Conservation (phyloP, 2,329 filamentous ascomycete species). For the Pyrenochaeta sp. region DNA sequence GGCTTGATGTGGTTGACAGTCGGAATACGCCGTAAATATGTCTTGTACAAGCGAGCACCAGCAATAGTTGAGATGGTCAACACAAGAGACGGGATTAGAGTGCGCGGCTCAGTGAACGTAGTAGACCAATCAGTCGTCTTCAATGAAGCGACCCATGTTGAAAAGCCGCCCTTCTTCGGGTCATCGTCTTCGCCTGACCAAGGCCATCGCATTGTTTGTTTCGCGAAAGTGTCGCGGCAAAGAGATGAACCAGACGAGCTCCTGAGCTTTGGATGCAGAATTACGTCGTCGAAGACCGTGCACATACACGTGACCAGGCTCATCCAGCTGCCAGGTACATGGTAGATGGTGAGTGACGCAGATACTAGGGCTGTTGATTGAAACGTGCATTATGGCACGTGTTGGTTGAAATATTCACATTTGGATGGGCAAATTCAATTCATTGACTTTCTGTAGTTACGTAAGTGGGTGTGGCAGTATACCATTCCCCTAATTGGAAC, state of each 20-base stretch:
- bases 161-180: constrained; percentile 45
- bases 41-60: constrained; percentile 68
- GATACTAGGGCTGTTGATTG: no score
- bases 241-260: neutral
- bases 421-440: no score
- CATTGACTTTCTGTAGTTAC: no score
- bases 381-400: no score
- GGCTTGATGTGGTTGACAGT: constrained; percentile 78
- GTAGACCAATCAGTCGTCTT: constrained; percentile 59
- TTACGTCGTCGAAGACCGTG: neutral
- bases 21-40: constrained; percentile 84
- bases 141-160: constrained; percentile 51
- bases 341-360: no score
- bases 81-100: constrained; percentile 62
- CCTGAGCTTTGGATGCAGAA: neutral
- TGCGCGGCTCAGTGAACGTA: constrained; percentile 64
- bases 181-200: constrained; percentile 48
- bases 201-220: constrained; percentile 53
- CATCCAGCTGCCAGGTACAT: no score
- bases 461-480: no score
- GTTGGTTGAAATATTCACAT: no score
- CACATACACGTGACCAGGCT: neutral
- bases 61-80: constrained; percentile 65
- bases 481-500: no score
- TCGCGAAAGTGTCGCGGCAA: constrained; percentile 28